These are phyloP conservation scores for Macrocybe sp. DNA, from an alignment of 1,284 basidiomycete genomes.

Conservation along the genomic window DNA sequence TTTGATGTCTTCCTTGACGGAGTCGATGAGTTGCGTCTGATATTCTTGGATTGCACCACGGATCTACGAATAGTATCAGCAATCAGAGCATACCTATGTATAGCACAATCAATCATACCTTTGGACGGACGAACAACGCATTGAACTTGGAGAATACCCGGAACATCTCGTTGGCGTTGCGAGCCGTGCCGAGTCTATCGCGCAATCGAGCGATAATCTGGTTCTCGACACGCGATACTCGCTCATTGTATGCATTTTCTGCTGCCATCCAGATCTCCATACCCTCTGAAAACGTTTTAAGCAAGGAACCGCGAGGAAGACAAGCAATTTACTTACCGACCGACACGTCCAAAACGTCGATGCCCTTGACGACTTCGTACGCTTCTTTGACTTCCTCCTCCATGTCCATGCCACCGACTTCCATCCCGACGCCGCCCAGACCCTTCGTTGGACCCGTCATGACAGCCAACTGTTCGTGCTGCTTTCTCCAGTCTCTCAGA, in stretches of 20 bases:
- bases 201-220: constrained; percentile 94
- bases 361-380: constrained; percentile 93
- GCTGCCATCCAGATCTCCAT: constrained; percentile 98
- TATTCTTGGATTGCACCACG: constrained; percentile 98
- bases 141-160: constrained; percentile 99
- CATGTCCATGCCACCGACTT: constrained; percentile 89
- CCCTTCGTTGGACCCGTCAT: constrained; percentile 97
- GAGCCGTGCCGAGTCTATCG: constrained; percentile 90
- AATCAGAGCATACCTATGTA: not conserved
- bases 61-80: constrained; percentile 47
- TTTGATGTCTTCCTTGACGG: constrained; percentile 97
- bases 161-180: constrained; percentile 99
- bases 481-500: constrained; percentile 90
- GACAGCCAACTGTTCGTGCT: constrained; percentile 94
- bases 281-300: constrained; percentile 57
- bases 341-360: constrained; percentile 94
- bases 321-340: constrained; percentile 47
- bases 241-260: constrained; percentile 96
- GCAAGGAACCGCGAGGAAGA: not conserved
- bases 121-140: constrained; percentile 95
- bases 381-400: constrained; percentile 94
- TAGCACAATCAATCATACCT: constrained; percentile 49
- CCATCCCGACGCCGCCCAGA: constrained; percentile 64
- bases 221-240: constrained; percentile 96
- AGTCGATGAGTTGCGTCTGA: constrained; percentile 96